Conservation (phyloP, 2,329 filamentous ascomycete species). For the Colletotrichum eremochloae region DNA sequence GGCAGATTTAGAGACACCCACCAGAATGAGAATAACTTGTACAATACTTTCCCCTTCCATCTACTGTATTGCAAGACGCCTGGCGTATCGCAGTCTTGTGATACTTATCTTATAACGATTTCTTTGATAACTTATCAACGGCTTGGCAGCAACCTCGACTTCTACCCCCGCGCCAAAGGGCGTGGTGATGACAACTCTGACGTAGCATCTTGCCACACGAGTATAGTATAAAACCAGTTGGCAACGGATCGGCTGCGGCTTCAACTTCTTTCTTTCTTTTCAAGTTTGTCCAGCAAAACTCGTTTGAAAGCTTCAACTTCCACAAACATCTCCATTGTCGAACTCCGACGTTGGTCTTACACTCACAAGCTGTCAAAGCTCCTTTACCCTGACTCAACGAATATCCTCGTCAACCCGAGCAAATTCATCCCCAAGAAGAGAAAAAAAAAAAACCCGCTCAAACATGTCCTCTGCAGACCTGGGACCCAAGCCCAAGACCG, state of each 20-base stretch:
- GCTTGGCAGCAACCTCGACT: not conserved
- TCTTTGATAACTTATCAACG: not conserved
- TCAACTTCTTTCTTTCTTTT: too few relatives aligned
- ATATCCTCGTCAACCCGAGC: not conserved
- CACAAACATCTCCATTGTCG: too few relatives aligned
- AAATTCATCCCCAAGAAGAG: too few relatives aligned
- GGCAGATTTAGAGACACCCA: constrained; percentile 5
- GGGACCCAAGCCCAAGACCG: constrained; percentile 48
- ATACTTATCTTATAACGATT: not conserved
- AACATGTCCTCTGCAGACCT: constrained; percentile 13
- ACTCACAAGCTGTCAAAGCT: not conserved
- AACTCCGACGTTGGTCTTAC: too few relatives aligned
- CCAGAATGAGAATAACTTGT: not conserved
- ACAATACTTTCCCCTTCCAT: not conserved
- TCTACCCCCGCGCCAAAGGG: constrained; percentile 5
- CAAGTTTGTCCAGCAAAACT: accelerated
- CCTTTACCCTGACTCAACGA: not conserved
- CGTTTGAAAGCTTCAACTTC: not conserved
- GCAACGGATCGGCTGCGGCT: not conserved
- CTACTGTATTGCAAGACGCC: not conserved
- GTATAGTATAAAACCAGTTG: not conserved
- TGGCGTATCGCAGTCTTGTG: not conserved
- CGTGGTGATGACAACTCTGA: constrained; percentile 30
- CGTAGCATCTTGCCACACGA: constrained; percentile 4
- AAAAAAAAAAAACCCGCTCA: too few relatives aligned